Conservation (phyloP, 148 eudicot genomes). For the Heliosperma pusillum region DNA sequence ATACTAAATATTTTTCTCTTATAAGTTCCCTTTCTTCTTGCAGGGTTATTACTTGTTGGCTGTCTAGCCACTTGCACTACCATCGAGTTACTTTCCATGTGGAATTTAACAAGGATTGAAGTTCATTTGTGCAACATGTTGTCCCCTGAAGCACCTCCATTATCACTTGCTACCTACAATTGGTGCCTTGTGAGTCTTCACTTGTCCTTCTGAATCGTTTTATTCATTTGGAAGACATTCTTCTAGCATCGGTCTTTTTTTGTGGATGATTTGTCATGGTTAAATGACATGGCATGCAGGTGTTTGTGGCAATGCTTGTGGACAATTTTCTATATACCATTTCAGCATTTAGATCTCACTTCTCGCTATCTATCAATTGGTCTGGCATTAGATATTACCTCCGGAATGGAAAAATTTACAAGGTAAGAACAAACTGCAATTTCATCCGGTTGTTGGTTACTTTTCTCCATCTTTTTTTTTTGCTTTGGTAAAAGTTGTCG, state of each 20-base stretch:
- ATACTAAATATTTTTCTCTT: not conserved
- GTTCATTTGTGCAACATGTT: conserved; percentile 84
- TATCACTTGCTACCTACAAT: conserved; percentile 88
- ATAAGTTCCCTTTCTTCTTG: not conserved
- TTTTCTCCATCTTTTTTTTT: no score
- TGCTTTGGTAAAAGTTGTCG: no score
- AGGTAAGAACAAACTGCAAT: conserved; percentile 37
- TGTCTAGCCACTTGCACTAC: conserved; percentile 60
- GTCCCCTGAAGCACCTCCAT: conserved; percentile 83
- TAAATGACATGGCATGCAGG: conserved; percentile 46
- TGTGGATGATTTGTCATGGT: not conserved
- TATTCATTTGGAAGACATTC: not conserved
- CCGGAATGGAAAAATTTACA: conserved; percentile 77
- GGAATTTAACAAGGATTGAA: conserved; percentile 94
- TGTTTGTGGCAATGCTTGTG: conserved; percentile 88
- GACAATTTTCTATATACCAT: conserved; percentile 90
- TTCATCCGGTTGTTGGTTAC: no score
- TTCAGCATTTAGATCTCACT: conserved; percentile 78
- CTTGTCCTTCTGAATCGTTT: conserved; percentile 1
- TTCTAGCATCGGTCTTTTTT: not conserved
- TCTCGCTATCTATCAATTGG: conserved; percentile 87
- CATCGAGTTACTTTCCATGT: conserved; percentile 89
- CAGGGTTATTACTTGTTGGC: conserved; percentile 63
- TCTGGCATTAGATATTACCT: conserved; percentile 92
- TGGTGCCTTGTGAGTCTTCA: conserved; percentile 84